Evolutionary conservation across 129 eudicot species (phyloP).

Genomic region (Flaveria linearis): DNA sequence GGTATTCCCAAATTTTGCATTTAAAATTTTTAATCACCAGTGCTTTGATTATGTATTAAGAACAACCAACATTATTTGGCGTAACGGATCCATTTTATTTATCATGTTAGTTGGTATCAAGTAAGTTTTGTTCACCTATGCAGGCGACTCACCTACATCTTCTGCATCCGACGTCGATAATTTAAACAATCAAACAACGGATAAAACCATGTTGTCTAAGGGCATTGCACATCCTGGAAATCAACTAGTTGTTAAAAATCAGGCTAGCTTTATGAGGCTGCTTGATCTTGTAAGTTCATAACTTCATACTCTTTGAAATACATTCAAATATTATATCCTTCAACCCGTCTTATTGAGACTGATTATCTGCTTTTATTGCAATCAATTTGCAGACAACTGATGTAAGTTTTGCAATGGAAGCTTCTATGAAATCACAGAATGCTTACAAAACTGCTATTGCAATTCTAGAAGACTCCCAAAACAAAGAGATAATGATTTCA

Average conservation of each 20-base stretch:
- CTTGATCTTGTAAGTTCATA: slow-evolving; percentile 78
- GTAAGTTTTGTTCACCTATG: slow-evolving; percentile 8
- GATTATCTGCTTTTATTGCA: slow-evolving; percentile 5
- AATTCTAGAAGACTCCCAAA: slow-evolving; percentile 44
- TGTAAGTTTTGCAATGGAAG: slow-evolving; percentile 82
- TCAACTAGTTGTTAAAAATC: slow-evolving; percentile 53
- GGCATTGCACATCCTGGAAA: slow-evolving; percentile 46
- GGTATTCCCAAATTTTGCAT: slow-evolving; percentile 44
- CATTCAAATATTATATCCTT: neutral
- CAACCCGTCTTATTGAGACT: neutral
- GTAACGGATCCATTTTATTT: too few species aligned
- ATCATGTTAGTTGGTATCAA: neutral
- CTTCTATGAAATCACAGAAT: slow-evolving; percentile 59
- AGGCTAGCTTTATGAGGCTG: slow-evolving; percentile 58
- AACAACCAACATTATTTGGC: too few species aligned
- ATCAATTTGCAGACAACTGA: slow-evolving; percentile 56
- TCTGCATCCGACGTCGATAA: slow-evolving; percentile 93
- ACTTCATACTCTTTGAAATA: slow-evolving; percentile 31
- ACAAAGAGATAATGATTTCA: slow-evolving; percentile 53
- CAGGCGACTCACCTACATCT: slow-evolving; percentile 95
- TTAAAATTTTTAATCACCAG: neutral
- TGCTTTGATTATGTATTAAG: neutral
- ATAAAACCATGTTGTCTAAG: slow-evolving; percentile 47
- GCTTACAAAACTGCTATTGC: slow-evolving; percentile 56
- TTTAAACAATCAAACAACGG: slow-evolving; percentile 57